These are phyloP conservation scores for Coniochaeta pulveracea DNA, from an alignment of 2,329 filamentous ascomycete species.

Conservation along the genomic window DNA sequence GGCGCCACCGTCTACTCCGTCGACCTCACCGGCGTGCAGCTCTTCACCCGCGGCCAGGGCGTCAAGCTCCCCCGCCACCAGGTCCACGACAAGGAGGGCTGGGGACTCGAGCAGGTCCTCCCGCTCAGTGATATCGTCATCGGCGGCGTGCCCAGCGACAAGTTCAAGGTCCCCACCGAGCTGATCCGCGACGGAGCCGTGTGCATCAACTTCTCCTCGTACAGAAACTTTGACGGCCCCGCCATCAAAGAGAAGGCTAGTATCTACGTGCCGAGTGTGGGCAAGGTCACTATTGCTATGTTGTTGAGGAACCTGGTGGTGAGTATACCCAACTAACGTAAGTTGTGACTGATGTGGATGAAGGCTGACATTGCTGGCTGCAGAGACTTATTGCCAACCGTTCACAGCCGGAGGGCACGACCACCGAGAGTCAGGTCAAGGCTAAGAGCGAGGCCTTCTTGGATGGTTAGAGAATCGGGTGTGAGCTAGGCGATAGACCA, in stretches of 20 bases:
- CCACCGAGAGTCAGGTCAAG: constrained; percentile 1
- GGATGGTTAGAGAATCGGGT: constrained; percentile 3
- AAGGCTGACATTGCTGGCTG: constrained; percentile 1
- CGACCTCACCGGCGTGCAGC: constrained; percentile 81
- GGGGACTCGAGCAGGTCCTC: constrained; percentile 69
- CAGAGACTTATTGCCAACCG: constrained; percentile 17
- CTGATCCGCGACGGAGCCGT: constrained; percentile 81
- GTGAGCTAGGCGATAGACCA: no score
- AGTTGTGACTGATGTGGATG: not conserved
- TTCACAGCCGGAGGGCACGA: constrained; percentile 4
- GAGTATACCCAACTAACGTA: constrained; percentile 25
- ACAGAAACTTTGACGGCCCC: constrained; percentile 78
- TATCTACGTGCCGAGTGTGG: constrained; percentile 93
- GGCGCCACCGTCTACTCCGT: constrained; percentile 93
- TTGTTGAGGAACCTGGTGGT: constrained; percentile 82
- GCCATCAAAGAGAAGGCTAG: constrained; percentile 91
- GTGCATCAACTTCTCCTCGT: constrained; percentile 98
- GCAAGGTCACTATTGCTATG: constrained; percentile 93
- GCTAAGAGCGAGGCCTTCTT: constrained; percentile 7
- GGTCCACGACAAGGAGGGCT: constrained; percentile 67
- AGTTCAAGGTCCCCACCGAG: constrained; percentile 79
- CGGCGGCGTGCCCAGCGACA: constrained; percentile 77
- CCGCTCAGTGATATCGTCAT: constrained; percentile 91
- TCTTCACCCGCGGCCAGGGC: constrained; percentile 83
- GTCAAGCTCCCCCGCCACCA: constrained; percentile 79